Evolutionary conservation across 2,329 filamentous ascomycete species (phyloP), one percentile per base, ranked within the genome.

Genomic region (Fusarium sp.): DNA sequence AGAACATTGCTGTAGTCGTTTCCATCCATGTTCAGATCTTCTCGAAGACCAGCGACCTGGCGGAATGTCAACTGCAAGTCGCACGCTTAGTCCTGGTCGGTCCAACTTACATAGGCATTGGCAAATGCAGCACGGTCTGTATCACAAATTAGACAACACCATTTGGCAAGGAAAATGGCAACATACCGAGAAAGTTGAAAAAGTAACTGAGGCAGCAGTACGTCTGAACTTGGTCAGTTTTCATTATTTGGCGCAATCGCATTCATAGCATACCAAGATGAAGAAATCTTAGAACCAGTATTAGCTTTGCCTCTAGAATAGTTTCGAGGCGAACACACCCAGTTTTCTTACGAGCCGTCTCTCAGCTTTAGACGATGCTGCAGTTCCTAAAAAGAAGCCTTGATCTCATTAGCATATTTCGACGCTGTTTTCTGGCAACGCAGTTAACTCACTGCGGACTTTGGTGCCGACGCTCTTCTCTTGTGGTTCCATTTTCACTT

Each of bases 11-110:
- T 70, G 48, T 72, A 71, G 69, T 80, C 65, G n/a, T 77, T 77
- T 1, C 78, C 79, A 6, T 73, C 79, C 61, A 83, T 67, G 10
- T 68, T 78, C 19, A 81, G 70, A 12, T 79, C 78, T 58, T 81
- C 78, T 41, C 76, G 75, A 65, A 80, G 76, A 2, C 79, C 79
- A 11, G 75, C 77, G 1, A 81, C 79, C 67, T 69, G 2, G 5
- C 3, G 5, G 2, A 7, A 2, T 2, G 12, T 54, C 3, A 58
- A 12, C 26, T 1, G 4, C 0, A 3, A 0, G 3, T 11, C 1
- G 19, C 2, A 7, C 1, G 0, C 1, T n/a, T 2, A 5, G 8
- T 3, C 2, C 2, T 0, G n/a, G n/a, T n/a, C n/a, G n/a, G 2
- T 2, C 3, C 1, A 13, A 54, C 63, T 31, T 35, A 70, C 68